Evolutionary conservation across 2,329 filamentous ascomycete species (phyloP).

Genomic region (Gremmenia infestans): DNA sequence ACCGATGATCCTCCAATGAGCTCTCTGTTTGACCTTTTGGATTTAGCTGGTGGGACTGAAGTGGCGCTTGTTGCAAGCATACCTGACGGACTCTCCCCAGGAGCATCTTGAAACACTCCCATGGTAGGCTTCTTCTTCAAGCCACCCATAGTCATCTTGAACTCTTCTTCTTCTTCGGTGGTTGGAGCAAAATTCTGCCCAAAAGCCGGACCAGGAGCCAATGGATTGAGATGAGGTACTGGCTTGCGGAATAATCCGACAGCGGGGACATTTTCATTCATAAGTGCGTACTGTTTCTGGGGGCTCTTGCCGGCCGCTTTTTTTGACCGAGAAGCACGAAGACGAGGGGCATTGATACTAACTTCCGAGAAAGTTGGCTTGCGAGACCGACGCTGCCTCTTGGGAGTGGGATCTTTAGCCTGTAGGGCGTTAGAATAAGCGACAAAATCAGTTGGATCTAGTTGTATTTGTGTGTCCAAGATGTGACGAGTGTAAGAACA

Average conservation of each 20-base stretch:
- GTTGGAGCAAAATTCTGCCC: conserved; percentile 20
- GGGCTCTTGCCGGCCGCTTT: conserved; percentile 13
- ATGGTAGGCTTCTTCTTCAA: conserved; percentile 27
- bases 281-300: conserved; percentile 14
- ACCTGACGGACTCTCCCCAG: conserved; percentile 27
- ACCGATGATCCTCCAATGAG: conserved; percentile 29
- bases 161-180: conserved; percentile 30
- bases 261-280: conserved; percentile 3
- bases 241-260: conserved; percentile 9
- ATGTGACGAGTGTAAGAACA: background rate
- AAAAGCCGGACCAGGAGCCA: conserved; percentile 10
- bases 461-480: background rate
- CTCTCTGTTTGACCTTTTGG: conserved; percentile 26
- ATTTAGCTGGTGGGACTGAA: conserved; percentile 4
- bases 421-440: conserved; percentile 9
- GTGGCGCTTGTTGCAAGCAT: background rate
- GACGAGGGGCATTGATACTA: conserved; percentile 24
- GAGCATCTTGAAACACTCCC: conserved; percentile 27
- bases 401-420: conserved; percentile 21
- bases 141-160: conserved; percentile 25
- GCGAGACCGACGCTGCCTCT: conserved; percentile 25
- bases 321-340: conserved; percentile 14
- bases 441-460: background rate
- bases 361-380: conserved; percentile 20
- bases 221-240: conserved; percentile 21